A percentile compares a stretch with the other conserved stretches of the same genome.
Conservation (phyloP, 106 monocot genomes). For the Posidonia australis region DNA sequence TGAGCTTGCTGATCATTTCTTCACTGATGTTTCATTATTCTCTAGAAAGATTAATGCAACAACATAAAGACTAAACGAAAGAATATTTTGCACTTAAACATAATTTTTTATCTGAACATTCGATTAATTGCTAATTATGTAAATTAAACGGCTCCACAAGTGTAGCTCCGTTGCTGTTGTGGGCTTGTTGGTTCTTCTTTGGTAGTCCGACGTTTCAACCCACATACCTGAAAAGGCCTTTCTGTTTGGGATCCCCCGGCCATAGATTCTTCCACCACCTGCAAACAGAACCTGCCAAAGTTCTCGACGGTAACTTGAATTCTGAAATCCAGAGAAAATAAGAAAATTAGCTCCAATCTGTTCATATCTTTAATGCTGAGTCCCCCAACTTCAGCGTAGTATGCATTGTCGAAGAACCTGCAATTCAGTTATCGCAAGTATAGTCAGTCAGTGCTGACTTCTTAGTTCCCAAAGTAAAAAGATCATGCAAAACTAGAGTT, state of each 20-base stretch:
- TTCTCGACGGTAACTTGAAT: constrained; percentile 40
- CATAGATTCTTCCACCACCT: constrained; percentile 34
- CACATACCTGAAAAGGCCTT: constrained; percentile 28
- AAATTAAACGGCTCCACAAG: constrained; percentile 31
- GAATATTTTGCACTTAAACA: too few relatives aligned
- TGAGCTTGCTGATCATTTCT: too few relatives aligned
- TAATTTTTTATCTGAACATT: too few relatives aligned
- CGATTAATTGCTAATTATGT: too few relatives aligned
- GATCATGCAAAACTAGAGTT: too few relatives aligned
- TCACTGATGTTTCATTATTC: too few relatives aligned
- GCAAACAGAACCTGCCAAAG: constrained; percentile 40
- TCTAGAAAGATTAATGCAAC: too few relatives aligned
- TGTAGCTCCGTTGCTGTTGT: constrained; percentile 21
- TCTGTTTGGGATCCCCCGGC: constrained; percentile 22
- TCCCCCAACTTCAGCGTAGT: constrained; percentile 63
- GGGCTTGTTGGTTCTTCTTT: constrained; percentile 26
- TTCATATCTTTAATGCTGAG: constrained; percentile 57
- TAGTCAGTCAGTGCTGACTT: background rate
- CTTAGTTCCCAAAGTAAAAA: too few relatives aligned
- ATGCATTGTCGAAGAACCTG: constrained; percentile 75
- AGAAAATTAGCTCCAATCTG: constrained; percentile 45
- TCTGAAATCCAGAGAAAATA: constrained; percentile 62
- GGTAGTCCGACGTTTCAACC: constrained; percentile 6
- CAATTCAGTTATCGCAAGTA: background rate
- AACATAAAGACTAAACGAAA: too few relatives aligned